A percentile compares a stretch with the other conserved stretches of the same genome.
Conservation (phyloP, 164 flowering plant species). For the Santalum album region DNA sequence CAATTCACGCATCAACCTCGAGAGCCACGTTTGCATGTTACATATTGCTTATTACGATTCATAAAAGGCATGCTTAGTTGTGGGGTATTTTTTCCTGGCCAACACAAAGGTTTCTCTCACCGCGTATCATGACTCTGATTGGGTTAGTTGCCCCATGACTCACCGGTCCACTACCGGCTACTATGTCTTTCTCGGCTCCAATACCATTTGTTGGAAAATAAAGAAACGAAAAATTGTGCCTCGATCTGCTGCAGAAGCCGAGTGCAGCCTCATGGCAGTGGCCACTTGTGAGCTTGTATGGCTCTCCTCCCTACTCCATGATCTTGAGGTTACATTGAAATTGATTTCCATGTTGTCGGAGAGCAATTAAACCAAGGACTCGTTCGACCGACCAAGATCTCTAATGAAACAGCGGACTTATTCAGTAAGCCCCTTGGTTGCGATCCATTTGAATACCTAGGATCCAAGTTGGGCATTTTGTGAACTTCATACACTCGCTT, state of each 20-base stretch:
- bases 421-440: too few relatives aligned
- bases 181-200: background rate
- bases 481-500: too few relatives aligned
- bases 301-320: background rate
- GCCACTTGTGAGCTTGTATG: background rate
- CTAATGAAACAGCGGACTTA: too few relatives aligned
- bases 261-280: background rate
- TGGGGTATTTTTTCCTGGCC: background rate
- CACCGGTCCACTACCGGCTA: background rate
- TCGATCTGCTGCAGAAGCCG: conserved; percentile 1
- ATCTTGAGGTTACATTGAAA: background rate
- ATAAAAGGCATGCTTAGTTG: background rate
- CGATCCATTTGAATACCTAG: too few relatives aligned
- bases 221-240: background rate
- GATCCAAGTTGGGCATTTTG: too few relatives aligned
- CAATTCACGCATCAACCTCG: too few relatives aligned
- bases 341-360: background rate
- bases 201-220: background rate
- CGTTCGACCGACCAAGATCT: too few relatives aligned
- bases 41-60: too few relatives aligned
- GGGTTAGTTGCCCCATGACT: conserved; percentile 1
- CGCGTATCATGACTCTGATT: conserved; percentile 1
- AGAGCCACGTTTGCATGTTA: background rate
- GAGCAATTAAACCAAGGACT: too few relatives aligned
- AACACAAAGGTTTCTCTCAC: background rate